These are phyloP conservation scores for Trifolium subterraneum DNA, from an alignment of 306 rosid genomes.

Conservation along the genomic window DNA sequence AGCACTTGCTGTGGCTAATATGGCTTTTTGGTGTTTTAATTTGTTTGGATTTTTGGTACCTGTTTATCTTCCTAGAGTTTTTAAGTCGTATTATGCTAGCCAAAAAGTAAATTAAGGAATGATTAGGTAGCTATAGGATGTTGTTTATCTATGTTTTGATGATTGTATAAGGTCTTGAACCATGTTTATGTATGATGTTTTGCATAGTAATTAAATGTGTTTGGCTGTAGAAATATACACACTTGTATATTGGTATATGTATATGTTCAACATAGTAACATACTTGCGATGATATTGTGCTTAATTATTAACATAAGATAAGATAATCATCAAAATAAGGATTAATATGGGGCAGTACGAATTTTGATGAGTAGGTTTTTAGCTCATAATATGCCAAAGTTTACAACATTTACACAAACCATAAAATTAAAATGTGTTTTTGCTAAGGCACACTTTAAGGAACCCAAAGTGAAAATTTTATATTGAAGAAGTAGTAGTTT, in stretches of 20 bases:
- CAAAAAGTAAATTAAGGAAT: slow-evolving; percentile 48
- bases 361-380: too few species aligned
- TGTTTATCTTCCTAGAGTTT: slow-evolving; percentile 87
- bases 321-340: too few species aligned
- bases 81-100: slow-evolving; percentile 62
- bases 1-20: slow-evolving; percentile 78
- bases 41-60: slow-evolving; percentile 90
- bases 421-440: too few species aligned
- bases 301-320: too few species aligned
- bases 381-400: too few species aligned
- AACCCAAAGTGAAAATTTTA: too few species aligned
- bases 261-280: too few species aligned
- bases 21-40: slow-evolving; percentile 92
- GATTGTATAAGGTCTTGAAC: slow-evolving; percentile 42
- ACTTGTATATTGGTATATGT: not conserved
- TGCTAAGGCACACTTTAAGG: too few species aligned
- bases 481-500: too few species aligned
- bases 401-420: too few species aligned
- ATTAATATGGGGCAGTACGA: too few species aligned
- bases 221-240: not conserved
- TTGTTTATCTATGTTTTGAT: not conserved
- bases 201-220: not conserved
- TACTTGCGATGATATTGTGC: not conserved
- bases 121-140: slow-evolving; percentile 25
- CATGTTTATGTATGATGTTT: slow-evolving; percentile 22